Conservation (phyloP, 352 stramenopile genomes). For the Phytophthora hibernalis region DNA sequence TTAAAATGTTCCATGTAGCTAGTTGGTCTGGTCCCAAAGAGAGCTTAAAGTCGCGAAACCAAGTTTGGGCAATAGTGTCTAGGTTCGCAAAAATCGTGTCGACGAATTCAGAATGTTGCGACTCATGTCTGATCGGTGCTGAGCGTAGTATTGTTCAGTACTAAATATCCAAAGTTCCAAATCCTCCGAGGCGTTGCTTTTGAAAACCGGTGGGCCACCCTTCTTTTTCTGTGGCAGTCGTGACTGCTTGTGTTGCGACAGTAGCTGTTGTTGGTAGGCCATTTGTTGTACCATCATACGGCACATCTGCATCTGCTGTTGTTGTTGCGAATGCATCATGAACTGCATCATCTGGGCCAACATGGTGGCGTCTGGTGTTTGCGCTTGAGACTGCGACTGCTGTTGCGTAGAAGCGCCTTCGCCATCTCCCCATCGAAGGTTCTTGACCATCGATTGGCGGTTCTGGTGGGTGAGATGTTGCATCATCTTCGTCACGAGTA, state of each 20-base stretch:
- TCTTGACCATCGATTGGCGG: background rate
- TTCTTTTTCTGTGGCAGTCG: background rate
- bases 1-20: constrained; percentile 11
- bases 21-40: background rate
- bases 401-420: background rate
- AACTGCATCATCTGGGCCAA: background rate
- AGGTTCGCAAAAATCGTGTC: constrained; percentile 2
- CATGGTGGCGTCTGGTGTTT: background rate
- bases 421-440: background rate
- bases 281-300: background rate
- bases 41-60: constrained; percentile 2
- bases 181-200: background rate
- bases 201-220: background rate
- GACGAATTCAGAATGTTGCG: background rate
- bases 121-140: background rate
- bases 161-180: background rate
- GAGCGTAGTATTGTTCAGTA: background rate
- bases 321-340: background rate
- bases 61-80: constrained; percentile 1
- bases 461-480: background rate
- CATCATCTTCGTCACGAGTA: background rate
- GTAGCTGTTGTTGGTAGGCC: background rate
- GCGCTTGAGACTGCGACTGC: background rate
- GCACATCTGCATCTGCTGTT: background rate
- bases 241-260: background rate